Percentiles rank a stretch among this genome's conserved stretches.
These are phyloP conservation scores for Arachnomyces sp. DNA, from an alignment of 2,329 filamentous ascomycete species.

Conservation along the genomic window DNA sequence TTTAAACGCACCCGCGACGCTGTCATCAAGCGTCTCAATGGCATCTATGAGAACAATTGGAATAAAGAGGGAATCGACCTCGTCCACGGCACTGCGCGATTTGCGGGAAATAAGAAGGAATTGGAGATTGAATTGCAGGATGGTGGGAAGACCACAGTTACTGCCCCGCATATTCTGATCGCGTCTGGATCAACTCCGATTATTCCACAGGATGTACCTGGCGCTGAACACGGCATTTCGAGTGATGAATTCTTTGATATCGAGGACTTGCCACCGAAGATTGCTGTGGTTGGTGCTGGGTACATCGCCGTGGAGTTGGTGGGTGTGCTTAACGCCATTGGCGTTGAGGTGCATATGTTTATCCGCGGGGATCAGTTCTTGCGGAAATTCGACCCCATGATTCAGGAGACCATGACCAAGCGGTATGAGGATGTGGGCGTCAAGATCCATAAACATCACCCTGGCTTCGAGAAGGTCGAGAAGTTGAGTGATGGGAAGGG, in stretches of 20 bases:
- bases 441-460: conserved; percentile 39
- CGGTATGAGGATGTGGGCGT: conserved; percentile 43
- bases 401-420: conserved; percentile 44
- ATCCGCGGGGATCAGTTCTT: conserved; percentile 42
- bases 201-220: conserved; percentile 34
- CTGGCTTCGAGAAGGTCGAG: conserved; percentile 41
- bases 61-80: conserved; percentile 42
- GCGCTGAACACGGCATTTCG: conserved; percentile 42
- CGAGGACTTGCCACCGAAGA: conserved; percentile 42
- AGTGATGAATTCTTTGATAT: conserved; percentile 46
- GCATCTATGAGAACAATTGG: conserved; percentile 44
- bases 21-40: conserved; percentile 38
- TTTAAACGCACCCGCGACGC: conserved; percentile 43
- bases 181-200: conserved; percentile 41
- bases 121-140: conserved; percentile 38
- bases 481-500: conserved; percentile 38
- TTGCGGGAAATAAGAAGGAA: conserved; percentile 35
- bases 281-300: conserved; percentile 44
- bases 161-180: conserved; percentile 41
- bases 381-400: conserved; percentile 45
- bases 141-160: conserved; percentile 32
- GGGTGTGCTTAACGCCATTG: conserved; percentile 41
- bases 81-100: conserved; percentile 41
- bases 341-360: conserved; percentile 44
- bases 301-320: conserved; percentile 46